Evolutionary conservation across 306 rosid species (phyloP).

Genomic region (Sindora glabra): DNA sequence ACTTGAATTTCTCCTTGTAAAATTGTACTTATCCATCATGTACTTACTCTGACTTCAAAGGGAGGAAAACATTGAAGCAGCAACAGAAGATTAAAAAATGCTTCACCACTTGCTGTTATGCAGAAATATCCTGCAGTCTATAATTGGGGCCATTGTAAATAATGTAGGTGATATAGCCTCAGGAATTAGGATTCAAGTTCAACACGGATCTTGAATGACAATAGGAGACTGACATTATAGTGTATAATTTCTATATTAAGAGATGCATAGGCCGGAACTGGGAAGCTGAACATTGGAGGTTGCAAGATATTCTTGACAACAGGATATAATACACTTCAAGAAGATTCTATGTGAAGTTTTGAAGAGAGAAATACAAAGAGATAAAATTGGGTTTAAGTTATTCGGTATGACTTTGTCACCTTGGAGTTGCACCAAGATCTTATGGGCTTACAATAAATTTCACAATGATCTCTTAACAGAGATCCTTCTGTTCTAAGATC

Average conservation of each 20-base stretch:
- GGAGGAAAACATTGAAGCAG: background rate
- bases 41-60: background rate
- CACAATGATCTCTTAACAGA: too few relatives aligned
- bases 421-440: background rate
- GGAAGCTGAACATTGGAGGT: too few relatives aligned
- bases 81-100: background rate
- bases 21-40: background rate
- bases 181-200: background rate
- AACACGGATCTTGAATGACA: background rate
- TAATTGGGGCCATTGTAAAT: background rate
- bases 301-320: background rate
- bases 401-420: background rate
- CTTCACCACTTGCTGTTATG: background rate
- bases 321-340: background rate
- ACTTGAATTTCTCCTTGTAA: background rate
- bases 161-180: background rate
- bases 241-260: background rate
- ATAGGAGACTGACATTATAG: background rate
- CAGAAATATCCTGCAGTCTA: background rate
- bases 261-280: background rate
- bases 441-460: background rate
- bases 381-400: background rate
- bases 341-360: background rate
- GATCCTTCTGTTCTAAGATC: too few relatives aligned
- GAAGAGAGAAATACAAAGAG: background rate